Conservation (phyloP, 768 basidiomycete species). For the Serendipita sp. region DNA sequence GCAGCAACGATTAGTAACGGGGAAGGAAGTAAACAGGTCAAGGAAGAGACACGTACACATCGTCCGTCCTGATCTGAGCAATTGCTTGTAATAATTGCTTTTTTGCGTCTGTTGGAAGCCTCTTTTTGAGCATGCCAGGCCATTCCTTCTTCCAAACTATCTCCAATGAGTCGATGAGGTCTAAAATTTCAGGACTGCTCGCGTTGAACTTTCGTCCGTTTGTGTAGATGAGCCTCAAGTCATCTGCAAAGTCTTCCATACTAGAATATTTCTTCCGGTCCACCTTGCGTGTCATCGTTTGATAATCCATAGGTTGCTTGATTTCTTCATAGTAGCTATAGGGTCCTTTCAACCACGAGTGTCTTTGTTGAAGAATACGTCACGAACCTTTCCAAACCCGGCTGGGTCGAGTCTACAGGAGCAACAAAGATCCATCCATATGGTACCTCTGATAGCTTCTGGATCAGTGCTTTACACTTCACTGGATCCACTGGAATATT, state of each 20-base stretch:
- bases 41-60: conserved; percentile 29
- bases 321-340: conserved; percentile 84
- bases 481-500: conserved; percentile 54
- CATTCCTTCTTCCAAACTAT: conserved; percentile 71
- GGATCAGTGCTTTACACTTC: conserved; percentile 64
- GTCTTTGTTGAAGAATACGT: neutral
- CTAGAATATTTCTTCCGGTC: conserved; percentile 48
- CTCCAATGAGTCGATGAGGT: conserved; percentile 60
- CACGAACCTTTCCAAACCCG: conserved; percentile 83
- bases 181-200: conserved; percentile 52
- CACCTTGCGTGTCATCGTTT: conserved; percentile 59
- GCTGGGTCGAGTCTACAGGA: conserved; percentile 68
- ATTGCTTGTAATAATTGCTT: conserved; percentile 55
- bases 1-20: neutral
- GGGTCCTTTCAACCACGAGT: neutral
- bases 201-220: conserved; percentile 94
- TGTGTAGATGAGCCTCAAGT: conserved; percentile 64
- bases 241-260: conserved; percentile 68
- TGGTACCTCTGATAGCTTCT: conserved; percentile 37
- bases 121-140: conserved; percentile 55
- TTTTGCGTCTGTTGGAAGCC: conserved; percentile 65
- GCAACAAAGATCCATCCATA: conserved; percentile 58
- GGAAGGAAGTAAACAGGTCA: neutral
- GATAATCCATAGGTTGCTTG: conserved; percentile 82
- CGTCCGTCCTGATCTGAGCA: conserved; percentile 50